phyloP scores from a whole-genome alignment of 805 yeast species.

The Candida patagonica region DNA sequence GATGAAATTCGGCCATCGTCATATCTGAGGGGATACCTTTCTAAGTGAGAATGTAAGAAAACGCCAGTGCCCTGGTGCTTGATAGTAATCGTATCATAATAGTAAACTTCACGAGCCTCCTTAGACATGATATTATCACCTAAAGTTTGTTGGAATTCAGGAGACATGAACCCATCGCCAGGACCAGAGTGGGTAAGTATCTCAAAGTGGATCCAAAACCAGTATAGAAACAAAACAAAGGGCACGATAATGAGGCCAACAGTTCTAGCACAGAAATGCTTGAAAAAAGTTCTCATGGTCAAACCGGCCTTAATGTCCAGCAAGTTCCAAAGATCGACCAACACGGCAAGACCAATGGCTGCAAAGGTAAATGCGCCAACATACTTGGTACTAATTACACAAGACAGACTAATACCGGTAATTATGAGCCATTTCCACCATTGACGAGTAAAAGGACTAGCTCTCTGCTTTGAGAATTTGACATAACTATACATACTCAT shows the following conservation, averaged over 20 bases:
- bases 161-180: slow-evolving; percentile 92
- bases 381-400: slow-evolving; percentile 91
- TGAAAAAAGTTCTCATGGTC: slow-evolving; percentile 38
- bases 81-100: slow-evolving; percentile 65
- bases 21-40: slow-evolving; percentile 77
- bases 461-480: slow-evolving; percentile 64
- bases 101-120: slow-evolving; percentile 63
- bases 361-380: slow-evolving; percentile 91
- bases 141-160: slow-evolving; percentile 87
- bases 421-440: slow-evolving; percentile 87
- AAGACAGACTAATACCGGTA: slow-evolving; percentile 81
- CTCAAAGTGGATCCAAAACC: slow-evolving; percentile 89
- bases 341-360: slow-evolving; percentile 80
- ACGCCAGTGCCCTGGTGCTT: slow-evolving; percentile 75
- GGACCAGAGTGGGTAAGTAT: slow-evolving; percentile 83
- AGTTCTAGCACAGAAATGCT: slow-evolving; percentile 70
- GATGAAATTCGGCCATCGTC: slow-evolving; percentile 95
- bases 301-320: slow-evolving; percentile 65
- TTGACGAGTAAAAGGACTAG: slow-evolving; percentile 48
- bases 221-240: slow-evolving; percentile 66
- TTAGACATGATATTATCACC: slow-evolving; percentile 72
- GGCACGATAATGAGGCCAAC: slow-evolving; percentile 70
- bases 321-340: slow-evolving; percentile 79
- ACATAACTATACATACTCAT: slow-evolving; percentile 69
- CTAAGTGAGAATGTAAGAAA: slow-evolving; percentile 72